Evolutionary conservation across 2,329 filamentous ascomycete genomes (phyloP), one percentile per base, ranked within the genome.

Genomic region (Xylariaceae sp.): DNA sequence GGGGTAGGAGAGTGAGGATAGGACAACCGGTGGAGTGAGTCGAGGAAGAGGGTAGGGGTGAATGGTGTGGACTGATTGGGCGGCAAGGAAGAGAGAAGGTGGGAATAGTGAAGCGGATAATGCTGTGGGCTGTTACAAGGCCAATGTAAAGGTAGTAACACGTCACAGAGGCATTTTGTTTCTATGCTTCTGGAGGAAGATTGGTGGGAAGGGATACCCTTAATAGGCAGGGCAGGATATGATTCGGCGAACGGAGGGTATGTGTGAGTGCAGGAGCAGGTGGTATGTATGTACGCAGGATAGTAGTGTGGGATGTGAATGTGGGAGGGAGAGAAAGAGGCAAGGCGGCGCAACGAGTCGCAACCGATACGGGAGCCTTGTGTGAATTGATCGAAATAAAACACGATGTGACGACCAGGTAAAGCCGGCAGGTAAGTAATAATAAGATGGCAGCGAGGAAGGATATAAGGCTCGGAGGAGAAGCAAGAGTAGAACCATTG

Each of bases 121-220:
- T 67, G 64, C 59, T 61, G 66, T 67, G 62, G 62, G 61, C 61
- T 66, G 61, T 65, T 67, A 67, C 68, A 63, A 67, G 66, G 64
- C 66, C 64, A 66, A 37, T 37, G 64, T 62, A 66, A 57, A 71
- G 65, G 63, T 62, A 61, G 71, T 72, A 71, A 69, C 71, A 74
- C 71, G 67, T 71, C 70, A 68, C 69, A 61, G 70, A 70, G 66
- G 65, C 67, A 70, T 65, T 67, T 65, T 56, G 64, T 62, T 66
- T 65, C n/a, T 61, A 66, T 67, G 63, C 63, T 62, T 64, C 60
- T 67, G 59, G 60, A 57, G 57, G 32, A 66, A 63, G 66, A 66
- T 65, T 65, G 67, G 66, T 60, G 58, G 68, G 60, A 58, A 63
- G 64, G 57, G 60, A 63, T 57, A 58, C 58, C 53, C 51, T 62